Evolutionary conservation across 371 early-diverging fungal genomes (phyloP).

Genomic region (Mortierella sp.): DNA sequence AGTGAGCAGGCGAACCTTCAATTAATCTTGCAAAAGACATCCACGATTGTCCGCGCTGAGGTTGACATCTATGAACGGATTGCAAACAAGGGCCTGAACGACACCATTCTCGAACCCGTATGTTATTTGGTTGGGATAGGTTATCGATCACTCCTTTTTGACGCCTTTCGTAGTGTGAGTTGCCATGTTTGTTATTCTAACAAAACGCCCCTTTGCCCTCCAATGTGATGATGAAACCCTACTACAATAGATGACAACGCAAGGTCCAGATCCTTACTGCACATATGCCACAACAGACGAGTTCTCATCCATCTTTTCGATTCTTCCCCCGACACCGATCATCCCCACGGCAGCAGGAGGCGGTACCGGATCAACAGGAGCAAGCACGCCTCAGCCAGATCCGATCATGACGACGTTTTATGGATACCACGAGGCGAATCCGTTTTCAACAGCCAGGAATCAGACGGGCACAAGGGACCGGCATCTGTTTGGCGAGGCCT

Average conservation of each 20-base stretch:
- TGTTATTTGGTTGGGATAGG: neutral
- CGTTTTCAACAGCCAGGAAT: conserved; percentile 46
- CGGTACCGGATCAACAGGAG: conserved; percentile 20
- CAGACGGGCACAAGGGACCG: conserved; percentile 33
- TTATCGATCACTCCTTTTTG: neutral
- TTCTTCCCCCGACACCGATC: conserved; percentile 62
- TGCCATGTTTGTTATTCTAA: neutral
- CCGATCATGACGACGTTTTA: conserved; percentile 40
- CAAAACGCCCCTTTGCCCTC: neutral
- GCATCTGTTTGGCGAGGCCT: conserved; percentile 52
- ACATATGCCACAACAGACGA: conserved; percentile 63
- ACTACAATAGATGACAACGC: conserved; percentile 62
- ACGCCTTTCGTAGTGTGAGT: neutral
- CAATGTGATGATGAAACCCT: neutral
- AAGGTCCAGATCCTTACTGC: conserved; percentile 67
- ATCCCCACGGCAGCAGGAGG: conserved; percentile 45
- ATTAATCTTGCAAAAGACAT: conserved; percentile 61
- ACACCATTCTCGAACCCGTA: conserved; percentile 65
- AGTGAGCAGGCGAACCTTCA: conserved; percentile 64
- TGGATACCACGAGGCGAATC: conserved; percentile 46
- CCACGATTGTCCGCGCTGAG: conserved; percentile 65
- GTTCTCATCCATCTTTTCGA: conserved; percentile 64
- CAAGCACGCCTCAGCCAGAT: conserved; percentile 43
- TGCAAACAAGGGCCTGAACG: conserved; percentile 65
- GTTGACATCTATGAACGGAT: conserved; percentile 68